Evolutionary conservation across 1,284 basidiomycete genomes (phyloP).

Genomic region (Naganishia sp.): DNA sequence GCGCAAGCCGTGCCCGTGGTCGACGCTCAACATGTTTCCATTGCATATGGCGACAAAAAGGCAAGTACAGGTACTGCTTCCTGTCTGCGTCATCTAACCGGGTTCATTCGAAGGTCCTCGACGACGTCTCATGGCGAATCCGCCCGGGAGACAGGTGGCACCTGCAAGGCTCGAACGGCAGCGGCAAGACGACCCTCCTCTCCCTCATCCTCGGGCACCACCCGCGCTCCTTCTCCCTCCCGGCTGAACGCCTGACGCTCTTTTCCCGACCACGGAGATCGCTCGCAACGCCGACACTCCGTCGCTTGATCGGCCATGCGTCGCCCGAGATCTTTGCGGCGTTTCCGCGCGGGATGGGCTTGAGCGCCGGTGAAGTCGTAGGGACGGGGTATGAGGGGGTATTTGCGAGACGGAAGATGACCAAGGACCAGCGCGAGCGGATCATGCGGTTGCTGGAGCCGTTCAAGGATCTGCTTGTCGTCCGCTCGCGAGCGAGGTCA

Average conservation of each 20-base stretch:
- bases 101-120: conserved; percentile 62
- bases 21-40: conserved; percentile 66
- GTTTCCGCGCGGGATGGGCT: conserved; percentile 73
- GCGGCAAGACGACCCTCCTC: conserved; percentile 94
- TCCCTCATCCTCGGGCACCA: conserved; percentile 91
- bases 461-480: conserved; percentile 53
- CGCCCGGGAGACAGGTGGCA: conserved; percentile 80
- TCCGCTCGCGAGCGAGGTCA: conserved; percentile 50
- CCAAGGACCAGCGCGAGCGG: conserved; percentile 55
- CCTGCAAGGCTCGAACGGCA: conserved; percentile 83
- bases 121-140: conserved; percentile 76
- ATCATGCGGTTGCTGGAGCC: conserved; percentile 61
- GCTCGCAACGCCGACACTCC: conserved; percentile 63
- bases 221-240: conserved; percentile 80
- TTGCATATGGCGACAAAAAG: conserved; percentile 68
- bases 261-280: conserved; percentile 69
- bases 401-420: conserved; percentile 61
- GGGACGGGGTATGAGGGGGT: conserved; percentile 82
- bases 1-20: conserved; percentile 57
- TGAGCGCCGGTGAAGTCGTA: conserved; percentile 74
- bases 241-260: conserved; percentile 60
- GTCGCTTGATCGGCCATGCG: conserved; percentile 70
- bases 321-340: conserved; percentile 89
- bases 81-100: neutral
- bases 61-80: conserved; percentile 51